A percentile compares a stretch with the other conserved stretches of the same genome.
Conservation (phyloP, 352 stramenopile genomes). For the Phytophthora tentaculata region DNA sequence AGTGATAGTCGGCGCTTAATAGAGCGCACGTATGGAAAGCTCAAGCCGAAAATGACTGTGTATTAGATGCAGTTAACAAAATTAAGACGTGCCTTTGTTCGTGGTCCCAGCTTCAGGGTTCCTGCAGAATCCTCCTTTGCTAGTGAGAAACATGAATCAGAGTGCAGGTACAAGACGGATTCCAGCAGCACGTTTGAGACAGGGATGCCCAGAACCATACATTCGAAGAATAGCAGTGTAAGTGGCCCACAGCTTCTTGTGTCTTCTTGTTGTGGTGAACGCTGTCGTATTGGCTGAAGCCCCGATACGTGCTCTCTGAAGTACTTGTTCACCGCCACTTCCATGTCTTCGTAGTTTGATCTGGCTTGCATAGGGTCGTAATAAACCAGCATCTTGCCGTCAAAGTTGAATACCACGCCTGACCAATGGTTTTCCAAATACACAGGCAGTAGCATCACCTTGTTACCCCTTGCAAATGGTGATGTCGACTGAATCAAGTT, state of each 20-base stretch:
- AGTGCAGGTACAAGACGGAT: background rate
- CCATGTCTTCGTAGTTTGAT: background rate
- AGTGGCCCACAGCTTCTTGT: slow-evolving; percentile 10
- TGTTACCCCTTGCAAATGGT: slow-evolving; percentile 5
- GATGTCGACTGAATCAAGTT: background rate
- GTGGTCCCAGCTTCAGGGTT: no score
- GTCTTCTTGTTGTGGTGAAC: slow-evolving; percentile 12
- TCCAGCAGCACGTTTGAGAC: slow-evolving; percentile 3
- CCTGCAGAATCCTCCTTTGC: background rate
- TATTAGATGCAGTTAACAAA: no score
- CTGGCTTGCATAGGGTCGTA: background rate
- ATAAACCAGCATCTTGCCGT: background rate
- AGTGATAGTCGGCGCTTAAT: no score
- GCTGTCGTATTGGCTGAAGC: background rate
- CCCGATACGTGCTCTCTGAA: background rate
- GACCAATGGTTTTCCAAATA: background rate
- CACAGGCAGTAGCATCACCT: background rate
- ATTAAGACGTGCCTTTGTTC: no score
- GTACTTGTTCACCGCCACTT: background rate
- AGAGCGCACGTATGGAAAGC: no score
- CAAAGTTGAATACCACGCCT: background rate
- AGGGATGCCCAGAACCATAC: background rate
- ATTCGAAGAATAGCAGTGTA: slow-evolving; percentile 10
- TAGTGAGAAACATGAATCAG: background rate
- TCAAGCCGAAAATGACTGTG: no score